Evolutionary conservation across 2,329 filamentous ascomycete species (phyloP).

Genomic region (Blumeria hordei): DNA sequence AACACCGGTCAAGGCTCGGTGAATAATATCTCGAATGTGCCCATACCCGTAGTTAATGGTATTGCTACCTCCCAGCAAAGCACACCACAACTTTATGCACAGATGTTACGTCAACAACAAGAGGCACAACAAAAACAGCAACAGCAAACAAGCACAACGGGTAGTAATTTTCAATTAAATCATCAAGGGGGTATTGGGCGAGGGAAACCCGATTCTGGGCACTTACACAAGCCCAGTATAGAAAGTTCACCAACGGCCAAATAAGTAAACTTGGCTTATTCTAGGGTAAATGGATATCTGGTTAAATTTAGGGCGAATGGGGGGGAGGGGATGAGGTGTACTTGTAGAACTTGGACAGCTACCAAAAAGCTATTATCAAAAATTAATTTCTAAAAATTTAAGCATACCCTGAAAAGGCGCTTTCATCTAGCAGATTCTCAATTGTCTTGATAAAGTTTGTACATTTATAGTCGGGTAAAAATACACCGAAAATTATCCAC

Average conservation of each 20-base stretch:
- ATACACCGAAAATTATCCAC: too few relatives aligned
- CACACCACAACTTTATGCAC: slow-evolving; percentile 23
- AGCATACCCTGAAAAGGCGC: too few relatives aligned
- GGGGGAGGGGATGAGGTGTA: too few relatives aligned
- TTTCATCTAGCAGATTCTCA: too few relatives aligned
- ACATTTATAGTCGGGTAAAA: too few relatives aligned
- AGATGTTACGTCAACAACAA: slow-evolving; percentile 27
- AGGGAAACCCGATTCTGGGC: slow-evolving; percentile 8
- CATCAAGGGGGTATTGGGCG: slow-evolving; percentile 3
- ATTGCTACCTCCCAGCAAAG: slow-evolving; percentile 12
- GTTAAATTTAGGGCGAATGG: too few relatives aligned
- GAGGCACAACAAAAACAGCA: slow-evolving; percentile 23
- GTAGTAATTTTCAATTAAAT: slow-evolving; percentile 5
- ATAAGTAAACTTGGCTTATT: background rate
- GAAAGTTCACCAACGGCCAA: slow-evolving; percentile 9
- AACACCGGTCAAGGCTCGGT: slow-evolving; percentile 25
- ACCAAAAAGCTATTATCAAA: too few relatives aligned
- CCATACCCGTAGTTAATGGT: slow-evolving; percentile 7
- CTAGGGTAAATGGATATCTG: background rate
- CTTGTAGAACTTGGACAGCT: too few relatives aligned
- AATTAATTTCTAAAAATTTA: too few relatives aligned
- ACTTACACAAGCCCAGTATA: slow-evolving; percentile 9
- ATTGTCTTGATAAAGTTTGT: too few relatives aligned
- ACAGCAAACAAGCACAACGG: slow-evolving; percentile 11
- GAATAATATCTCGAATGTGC: slow-evolving; percentile 23